These are phyloP conservation scores for Galeopsis tetrahit DNA, from an alignment of 257 asterid genomes.

Conservation along the genomic window DNA sequence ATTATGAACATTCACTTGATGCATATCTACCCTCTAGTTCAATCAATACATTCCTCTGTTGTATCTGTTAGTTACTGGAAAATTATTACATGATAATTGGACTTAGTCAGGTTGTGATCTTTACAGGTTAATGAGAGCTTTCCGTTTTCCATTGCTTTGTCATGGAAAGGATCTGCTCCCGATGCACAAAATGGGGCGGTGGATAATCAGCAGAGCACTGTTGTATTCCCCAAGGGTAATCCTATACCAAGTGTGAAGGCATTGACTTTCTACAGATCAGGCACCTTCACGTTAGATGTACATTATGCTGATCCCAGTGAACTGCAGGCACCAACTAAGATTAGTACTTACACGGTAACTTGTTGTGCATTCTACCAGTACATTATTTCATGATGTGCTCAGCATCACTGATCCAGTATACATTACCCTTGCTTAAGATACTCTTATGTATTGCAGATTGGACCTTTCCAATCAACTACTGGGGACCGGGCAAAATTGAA, in stretches of 20 bases:
- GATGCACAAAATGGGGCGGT: constrained; percentile 61
- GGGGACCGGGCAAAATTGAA: constrained; percentile 71
- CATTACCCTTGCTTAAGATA: not conserved
- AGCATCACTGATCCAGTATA: not conserved
- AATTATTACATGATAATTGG: constrained; percentile 7
- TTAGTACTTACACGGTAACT: constrained; percentile 77
- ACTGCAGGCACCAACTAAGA: constrained; percentile 70
- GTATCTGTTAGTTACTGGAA: not conserved
- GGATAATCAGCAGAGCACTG: constrained; percentile 72
- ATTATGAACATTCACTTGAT: not conserved
- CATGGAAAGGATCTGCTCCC: constrained; percentile 68
- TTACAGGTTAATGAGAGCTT: constrained; percentile 73
- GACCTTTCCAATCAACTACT: constrained; percentile 70
- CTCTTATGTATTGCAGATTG: constrained; percentile 53
- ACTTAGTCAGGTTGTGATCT: not conserved
- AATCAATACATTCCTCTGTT: not conserved
- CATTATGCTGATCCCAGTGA: constrained; percentile 74
- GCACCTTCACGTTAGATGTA: constrained; percentile 66
- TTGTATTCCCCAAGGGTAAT: constrained; percentile 88
- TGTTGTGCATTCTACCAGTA: not conserved
- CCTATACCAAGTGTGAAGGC: constrained; percentile 89
- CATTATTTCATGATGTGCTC: not conserved
- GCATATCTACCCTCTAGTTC: not conserved
- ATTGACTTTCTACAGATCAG: constrained; percentile 77
- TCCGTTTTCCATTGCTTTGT: constrained; percentile 74